Conservation (phyloP, 345 rosid species). For the Microthlaspi erraticum region DNA sequence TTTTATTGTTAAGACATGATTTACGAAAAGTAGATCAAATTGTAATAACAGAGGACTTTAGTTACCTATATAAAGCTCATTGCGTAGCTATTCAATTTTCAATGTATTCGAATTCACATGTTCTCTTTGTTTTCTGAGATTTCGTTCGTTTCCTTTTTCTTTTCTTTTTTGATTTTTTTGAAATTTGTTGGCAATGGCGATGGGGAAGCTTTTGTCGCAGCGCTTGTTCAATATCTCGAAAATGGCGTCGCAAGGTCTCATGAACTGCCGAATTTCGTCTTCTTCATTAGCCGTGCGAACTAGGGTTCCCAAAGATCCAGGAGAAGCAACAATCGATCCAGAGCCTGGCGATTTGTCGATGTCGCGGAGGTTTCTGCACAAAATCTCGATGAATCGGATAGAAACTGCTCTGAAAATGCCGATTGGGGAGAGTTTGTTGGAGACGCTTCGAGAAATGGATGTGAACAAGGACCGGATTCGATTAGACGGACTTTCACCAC, state of each 20-base stretch:
- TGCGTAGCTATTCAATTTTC: not conserved
- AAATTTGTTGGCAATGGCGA: conserved; percentile 53
- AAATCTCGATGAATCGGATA: conserved; percentile 29
- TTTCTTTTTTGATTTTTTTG: not conserved
- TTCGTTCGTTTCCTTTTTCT: conserved; percentile 7
- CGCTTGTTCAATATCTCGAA: conserved; percentile 62
- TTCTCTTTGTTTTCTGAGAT: not conserved
- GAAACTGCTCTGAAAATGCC: conserved; percentile 20
- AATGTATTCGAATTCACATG: conserved; percentile 6
- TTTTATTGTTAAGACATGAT: not conserved
- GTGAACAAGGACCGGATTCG: conserved; percentile 59
- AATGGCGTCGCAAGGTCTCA: conserved; percentile 45
- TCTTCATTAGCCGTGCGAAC: conserved; percentile 43
- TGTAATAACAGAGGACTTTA: conserved; percentile 21
- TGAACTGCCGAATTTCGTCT: conserved; percentile 48
- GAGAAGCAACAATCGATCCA: conserved; percentile 50
- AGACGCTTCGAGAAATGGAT: conserved; percentile 59
- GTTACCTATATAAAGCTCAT: conserved; percentile 42
- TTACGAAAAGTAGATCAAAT: not conserved
- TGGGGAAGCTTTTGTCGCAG: conserved; percentile 62
- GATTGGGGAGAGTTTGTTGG: conserved; percentile 53
- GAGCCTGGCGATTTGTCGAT: conserved; percentile 66
- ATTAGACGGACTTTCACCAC: conserved; percentile 52
- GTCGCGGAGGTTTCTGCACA: conserved; percentile 62
- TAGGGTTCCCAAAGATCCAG: conserved; percentile 41